Conservation (phyloP, 2,329 filamentous ascomycete genomes). For the Colletotrichum sp. region DNA sequence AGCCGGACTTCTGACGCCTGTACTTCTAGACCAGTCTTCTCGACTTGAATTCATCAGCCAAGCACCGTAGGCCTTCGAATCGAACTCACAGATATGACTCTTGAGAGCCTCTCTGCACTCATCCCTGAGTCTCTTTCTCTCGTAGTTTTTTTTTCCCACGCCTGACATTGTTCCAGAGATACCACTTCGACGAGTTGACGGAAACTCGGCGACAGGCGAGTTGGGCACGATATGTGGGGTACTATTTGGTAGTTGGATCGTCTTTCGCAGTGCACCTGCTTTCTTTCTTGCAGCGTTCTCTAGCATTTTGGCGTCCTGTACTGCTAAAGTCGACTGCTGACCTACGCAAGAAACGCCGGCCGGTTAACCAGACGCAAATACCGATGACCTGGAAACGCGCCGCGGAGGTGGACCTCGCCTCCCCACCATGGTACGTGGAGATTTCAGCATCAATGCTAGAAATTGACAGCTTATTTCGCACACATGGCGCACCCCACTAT, state of each 20-base stretch:
- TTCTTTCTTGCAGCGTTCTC: not conserved
- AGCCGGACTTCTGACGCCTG: not conserved
- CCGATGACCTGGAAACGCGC: not conserved
- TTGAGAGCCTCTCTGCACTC: not conserved
- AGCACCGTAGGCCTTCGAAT: not conserved
- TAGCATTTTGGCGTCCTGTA: not conserved
- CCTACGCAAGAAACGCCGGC: not conserved
- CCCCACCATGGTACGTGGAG: not conserved
- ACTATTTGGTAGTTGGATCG: not conserved
- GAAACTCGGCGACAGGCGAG: not conserved
- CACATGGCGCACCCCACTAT: not conserved
- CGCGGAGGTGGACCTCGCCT: not conserved
- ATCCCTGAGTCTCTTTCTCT: not conserved
- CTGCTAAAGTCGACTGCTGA: not conserved
- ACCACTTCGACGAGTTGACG: not conserved
- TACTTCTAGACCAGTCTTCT: not conserved
- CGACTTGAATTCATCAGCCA: not conserved
- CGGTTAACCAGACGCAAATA: not conserved
- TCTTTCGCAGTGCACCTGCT: not conserved
- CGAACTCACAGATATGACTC: not conserved
- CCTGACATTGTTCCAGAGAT: not conserved
- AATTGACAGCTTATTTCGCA: not conserved
- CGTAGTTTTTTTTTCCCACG: not conserved
- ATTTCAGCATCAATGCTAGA: not conserved
- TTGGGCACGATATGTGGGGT: not conserved